Base-by-base conservation (phyloP, 257 asterid genomes). In the Ajuga chamaepitys region DNA sequence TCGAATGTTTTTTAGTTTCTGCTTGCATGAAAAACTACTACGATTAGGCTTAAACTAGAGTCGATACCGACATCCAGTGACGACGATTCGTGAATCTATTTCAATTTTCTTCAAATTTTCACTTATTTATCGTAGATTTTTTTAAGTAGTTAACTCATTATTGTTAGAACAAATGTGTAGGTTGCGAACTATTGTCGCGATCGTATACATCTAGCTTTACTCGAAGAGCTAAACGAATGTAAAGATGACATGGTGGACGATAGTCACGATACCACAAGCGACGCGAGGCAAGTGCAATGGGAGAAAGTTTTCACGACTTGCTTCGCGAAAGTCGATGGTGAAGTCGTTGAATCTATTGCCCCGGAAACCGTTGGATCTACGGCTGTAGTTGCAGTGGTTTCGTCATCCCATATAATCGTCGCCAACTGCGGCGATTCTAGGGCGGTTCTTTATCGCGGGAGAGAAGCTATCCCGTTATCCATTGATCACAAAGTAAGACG, bases 361-460 rank as follows among this genome's bases (percentile, higher is more conserved):
- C 80, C 96, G 0, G 95, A 87, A 62, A 89, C 97, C 8, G 91
- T 85, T 38, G 97, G 97, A 55, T 85, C 97, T 3, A 89, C 97
- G 32, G 95, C 97, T 9, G 91, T 87, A 41, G 95, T 87, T 69
- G 95, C 88, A 1, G 81, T 87, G 52, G 37, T 89, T 16, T 85
- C 84, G 34, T 87, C 97, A 7, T 89, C 97, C 65, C 95, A 89
- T 70, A 85, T 89, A 35, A 70, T 89, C 58, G 95, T 89, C 41
- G 84, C 91, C 58, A 89, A 89, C 41, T 87, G 94, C 37, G 97
- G 97, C 66, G 97, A 89, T 79, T 89, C 97, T 9, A 75, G 97
- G 78, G 97, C 95, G 58, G 97, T 89, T 30, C 94, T 89, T 51
- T 87, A 78, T 62, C 97, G 97, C 44, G 97, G 97, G 51, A 89